A percentile compares a stretch with the other conserved stretches of the same genome.
phyloP scores from a whole-genome alignment of 169 alveolate species.

The Blepharisma undulans region DNA sequence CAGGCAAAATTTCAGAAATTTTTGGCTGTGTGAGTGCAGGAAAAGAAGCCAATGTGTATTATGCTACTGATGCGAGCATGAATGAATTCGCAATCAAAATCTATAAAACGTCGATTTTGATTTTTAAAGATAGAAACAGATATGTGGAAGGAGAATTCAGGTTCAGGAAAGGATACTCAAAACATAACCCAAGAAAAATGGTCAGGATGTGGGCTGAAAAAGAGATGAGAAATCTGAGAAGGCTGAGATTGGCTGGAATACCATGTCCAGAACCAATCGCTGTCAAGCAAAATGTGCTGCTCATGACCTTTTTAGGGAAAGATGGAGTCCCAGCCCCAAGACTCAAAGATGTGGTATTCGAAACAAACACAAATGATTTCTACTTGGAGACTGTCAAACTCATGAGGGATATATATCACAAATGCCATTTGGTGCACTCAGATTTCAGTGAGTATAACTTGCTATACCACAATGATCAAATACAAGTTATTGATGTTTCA shows the following conservation, averaged over 20 bases:
- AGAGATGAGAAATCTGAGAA: slow-evolving; percentile 95
- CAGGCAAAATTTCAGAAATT: slow-evolving; percentile 89
- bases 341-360: slow-evolving; percentile 86
- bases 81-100: slow-evolving; percentile 95
- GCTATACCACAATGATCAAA: slow-evolving; percentile 82
- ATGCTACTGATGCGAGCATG: slow-evolving; percentile 67
- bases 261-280: slow-evolving; percentile 95
- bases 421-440: slow-evolving; percentile 97
- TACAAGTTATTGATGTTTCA: slow-evolving; percentile 97
- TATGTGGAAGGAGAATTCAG: slow-evolving; percentile 99
- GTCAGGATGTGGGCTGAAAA: slow-evolving; percentile 99
- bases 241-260: slow-evolving; percentile 90
- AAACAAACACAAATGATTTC: slow-evolving; percentile 65
- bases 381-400: slow-evolving; percentile 88
- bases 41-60: slow-evolving; percentile 97
- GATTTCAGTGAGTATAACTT: slow-evolving; percentile 98
- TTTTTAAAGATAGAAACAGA: slow-evolving; percentile 97
- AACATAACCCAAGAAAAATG: slow-evolving; percentile 98
- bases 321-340: slow-evolving; percentile 90
- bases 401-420: slow-evolving; percentile 91
- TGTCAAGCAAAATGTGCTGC: slow-evolving; percentile 94
- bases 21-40: slow-evolving; percentile 98
- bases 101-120: slow-evolving; percentile 96
- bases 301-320: slow-evolving; percentile 95
- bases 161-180: slow-evolving; percentile 94